phyloP scores from a whole-genome alignment of 495 filamentous ascomycete species.

The Hypoxylon fuscum region DNA sequence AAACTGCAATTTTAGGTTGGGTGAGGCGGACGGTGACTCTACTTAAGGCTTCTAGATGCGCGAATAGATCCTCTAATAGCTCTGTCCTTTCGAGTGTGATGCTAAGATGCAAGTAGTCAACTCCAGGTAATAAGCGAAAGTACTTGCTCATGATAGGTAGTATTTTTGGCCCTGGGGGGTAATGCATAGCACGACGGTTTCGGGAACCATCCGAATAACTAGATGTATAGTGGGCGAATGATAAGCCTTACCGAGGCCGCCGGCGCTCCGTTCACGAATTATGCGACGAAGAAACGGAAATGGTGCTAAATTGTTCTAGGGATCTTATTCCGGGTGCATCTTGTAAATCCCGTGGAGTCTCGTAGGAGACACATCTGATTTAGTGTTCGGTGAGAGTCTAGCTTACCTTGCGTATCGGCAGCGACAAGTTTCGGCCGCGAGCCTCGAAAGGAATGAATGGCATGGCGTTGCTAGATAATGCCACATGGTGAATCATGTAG shows the following conservation, averaged over 20 bases:
- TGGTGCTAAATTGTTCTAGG: constrained; percentile 2
- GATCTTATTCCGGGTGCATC: constrained; percentile 17
- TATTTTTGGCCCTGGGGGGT: constrained; percentile 15
- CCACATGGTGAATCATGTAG: constrained; percentile 24
- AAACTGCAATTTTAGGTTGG: constrained; percentile 28
- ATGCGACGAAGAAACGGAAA: constrained; percentile 15
- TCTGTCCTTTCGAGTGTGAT: constrained; percentile 16
- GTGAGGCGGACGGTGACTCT: constrained; percentile 30
- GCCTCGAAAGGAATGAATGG: constrained; percentile 24
- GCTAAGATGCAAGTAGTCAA: constrained; percentile 19
- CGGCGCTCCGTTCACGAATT: constrained; percentile 5
- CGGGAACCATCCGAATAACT: constrained; percentile 21
- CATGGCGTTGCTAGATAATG: constrained; percentile 22
- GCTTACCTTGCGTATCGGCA: constrained; percentile 15
- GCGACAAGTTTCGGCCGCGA: constrained; percentile 12
- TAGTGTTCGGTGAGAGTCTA: constrained; percentile 32
- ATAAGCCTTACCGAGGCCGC: constrained; percentile 35
- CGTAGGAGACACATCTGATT: constrained; percentile 26
- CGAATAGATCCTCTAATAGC: constrained; percentile 20
- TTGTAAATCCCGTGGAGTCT: constrained; percentile 18
- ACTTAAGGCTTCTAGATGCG: constrained; percentile 25
- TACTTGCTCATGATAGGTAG: constrained; percentile 15
- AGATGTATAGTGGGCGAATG: constrained; percentile 7
- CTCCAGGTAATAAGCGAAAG: constrained; percentile 20
- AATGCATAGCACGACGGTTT: constrained; percentile 17